Percentiles rank a stretch among this genome's conserved stretches.
These are phyloP conservation scores for Boletus pseudopeckii DNA, from an alignment of 768 basidiomycete species.

Conservation along the genomic window DNA sequence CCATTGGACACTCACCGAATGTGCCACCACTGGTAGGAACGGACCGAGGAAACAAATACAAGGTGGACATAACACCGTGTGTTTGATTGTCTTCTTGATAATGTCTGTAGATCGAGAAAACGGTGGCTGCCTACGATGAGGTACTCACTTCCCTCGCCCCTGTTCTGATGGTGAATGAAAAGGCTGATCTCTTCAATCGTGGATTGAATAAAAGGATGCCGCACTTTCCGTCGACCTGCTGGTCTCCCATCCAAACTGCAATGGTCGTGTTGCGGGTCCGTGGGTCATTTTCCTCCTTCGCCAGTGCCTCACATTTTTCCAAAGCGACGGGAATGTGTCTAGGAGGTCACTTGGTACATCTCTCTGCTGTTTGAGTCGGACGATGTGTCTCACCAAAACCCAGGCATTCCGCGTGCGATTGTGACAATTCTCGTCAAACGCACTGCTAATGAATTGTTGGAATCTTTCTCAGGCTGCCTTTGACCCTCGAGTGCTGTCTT, in stretches of 20 bases:
- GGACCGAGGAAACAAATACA: slow-evolving; percentile 90
- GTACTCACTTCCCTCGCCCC: slow-evolving; percentile 33
- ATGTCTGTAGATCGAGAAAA: slow-evolving; percentile 77
- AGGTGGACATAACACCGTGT: slow-evolving; percentile 42
- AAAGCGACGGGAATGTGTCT: slow-evolving; percentile 89
- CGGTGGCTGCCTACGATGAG: slow-evolving; percentile 84
- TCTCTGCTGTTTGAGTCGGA: neutral
- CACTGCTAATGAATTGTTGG: neutral
- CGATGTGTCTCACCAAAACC: neutral
- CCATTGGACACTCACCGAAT: neutral
- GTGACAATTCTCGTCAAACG: neutral
- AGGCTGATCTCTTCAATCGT: neutral
- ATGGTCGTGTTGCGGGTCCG: slow-evolving; percentile 83
- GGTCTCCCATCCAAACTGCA: slow-evolving; percentile 72
- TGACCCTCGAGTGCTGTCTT: slow-evolving; percentile 74
- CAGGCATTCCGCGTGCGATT: slow-evolving; percentile 51
- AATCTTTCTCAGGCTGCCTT: slow-evolving; percentile 67
- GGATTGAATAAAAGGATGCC: slow-evolving; percentile 57
- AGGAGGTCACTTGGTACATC: slow-evolving; percentile 75
- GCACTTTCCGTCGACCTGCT: slow-evolving; percentile 76
- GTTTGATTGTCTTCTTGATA: slow-evolving; percentile 3
- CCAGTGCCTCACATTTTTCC: slow-evolving; percentile 3
- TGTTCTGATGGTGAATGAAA: neutral
- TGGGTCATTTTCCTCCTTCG: neutral
- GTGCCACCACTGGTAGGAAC: slow-evolving; percentile 50